Evolutionary conservation across 1,284 basidiomycete genomes (phyloP), one percentile per base, ranked within the genome.

Genomic region (Taiwanofungus camphoratus): DNA sequence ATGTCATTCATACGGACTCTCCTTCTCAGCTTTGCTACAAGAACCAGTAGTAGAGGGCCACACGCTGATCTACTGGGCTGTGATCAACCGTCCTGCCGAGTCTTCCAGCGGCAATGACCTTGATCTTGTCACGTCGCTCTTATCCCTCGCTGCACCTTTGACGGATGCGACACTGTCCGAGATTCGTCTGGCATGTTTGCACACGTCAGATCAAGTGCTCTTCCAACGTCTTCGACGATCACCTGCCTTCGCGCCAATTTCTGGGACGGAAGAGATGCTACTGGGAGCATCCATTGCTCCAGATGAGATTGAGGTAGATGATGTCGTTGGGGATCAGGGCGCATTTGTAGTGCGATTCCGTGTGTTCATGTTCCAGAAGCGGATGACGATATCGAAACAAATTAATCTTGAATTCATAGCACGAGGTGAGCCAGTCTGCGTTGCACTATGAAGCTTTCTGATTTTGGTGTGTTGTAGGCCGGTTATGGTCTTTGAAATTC

Each of bases 61-160:
- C 51, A 77, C 76, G 0, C 76, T 81, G 0, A 55, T 86, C 1
- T 85, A 85, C 49, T 87, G 83, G 83, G 76, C 75, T 0, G 77
- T 86, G 48, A 60, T 85, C 24, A 83, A 39, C 13, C 34, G 26
- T 22, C 27, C 39, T 8, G 16, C 21, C 1, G 33, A 43, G 16
- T 23, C 15, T 4, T 21, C 30, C 13, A 35, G 21, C 18, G 43
- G 21, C 29, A 48, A 62, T 3, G 58, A 63, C 9, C 62, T 66
- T 1, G 73, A 74, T 45, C 61, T 81, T n/a, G 58, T 80, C 7
- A 66, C 68, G 6, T 60, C 69, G 0, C 62, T 87, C 20, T 63
- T 87, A 36, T 63, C 69, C 2, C 67, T 73, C 40, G 74, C 79
- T 0, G 65, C 69, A 0, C 82, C 83, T 1, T 63, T 86, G 7